phyloP scores from a whole-genome alignment of 2,329 filamentous ascomycete species.

The Cercospora brassicicola region DNA sequence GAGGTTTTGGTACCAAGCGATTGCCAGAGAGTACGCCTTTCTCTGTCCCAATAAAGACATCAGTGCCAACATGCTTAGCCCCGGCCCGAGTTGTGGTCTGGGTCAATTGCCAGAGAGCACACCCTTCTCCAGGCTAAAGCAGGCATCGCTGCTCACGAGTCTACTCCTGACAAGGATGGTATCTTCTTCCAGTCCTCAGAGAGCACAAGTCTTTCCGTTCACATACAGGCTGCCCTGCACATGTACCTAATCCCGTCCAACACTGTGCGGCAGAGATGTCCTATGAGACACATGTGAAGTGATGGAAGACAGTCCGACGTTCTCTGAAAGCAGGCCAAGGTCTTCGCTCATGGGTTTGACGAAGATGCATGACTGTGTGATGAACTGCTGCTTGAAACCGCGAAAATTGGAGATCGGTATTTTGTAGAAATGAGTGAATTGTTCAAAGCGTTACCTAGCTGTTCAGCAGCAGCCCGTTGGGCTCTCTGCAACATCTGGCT shows the following conservation, averaged over 20 bases:
- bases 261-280: not conserved
- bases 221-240: not conserved
- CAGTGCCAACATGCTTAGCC: no score
- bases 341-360: not conserved
- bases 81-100: no score
- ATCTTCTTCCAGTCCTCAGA: not conserved
- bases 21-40: no score
- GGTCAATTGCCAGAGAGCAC: no score
- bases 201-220: not conserved
- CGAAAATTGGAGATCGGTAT: not conserved
- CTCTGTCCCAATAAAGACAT: no score
- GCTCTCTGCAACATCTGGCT: not conserved
- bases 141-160: no score
- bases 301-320: not conserved
- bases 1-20: no score
- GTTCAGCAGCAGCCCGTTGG: not conserved
- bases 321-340: not conserved
- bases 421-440: not conserved
- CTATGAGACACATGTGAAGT: not conserved
- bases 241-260: not conserved
- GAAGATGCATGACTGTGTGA: not conserved
- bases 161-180: not conserved
- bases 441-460: not conserved
- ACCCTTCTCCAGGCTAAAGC: no score
- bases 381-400: not conserved